Conservation (phyloP, 352 stramenopile genomes). For the Pythium insidiosum region DNA sequence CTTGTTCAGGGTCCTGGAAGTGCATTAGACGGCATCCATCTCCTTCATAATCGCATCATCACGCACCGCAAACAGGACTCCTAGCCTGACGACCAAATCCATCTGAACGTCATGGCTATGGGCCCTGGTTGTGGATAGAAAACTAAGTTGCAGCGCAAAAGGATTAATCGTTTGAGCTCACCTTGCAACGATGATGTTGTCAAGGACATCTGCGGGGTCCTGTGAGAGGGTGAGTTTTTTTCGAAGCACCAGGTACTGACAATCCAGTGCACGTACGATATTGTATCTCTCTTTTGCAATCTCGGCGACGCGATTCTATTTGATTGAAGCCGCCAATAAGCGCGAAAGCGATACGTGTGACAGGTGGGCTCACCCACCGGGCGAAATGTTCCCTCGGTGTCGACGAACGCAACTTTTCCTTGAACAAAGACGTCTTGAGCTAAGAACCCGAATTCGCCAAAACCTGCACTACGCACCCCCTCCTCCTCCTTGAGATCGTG, state of each 20-base stretch:
- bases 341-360: not conserved
- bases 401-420: conserved; percentile 84
- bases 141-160: too few species aligned
- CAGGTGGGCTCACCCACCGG: conserved; percentile 26
- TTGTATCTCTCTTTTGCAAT: conserved; percentile 82
- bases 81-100: conserved; percentile 78
- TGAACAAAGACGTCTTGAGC: too few species aligned
- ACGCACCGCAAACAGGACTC: conserved; percentile 66
- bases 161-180: conserved; percentile 11
- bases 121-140: conserved; percentile 33
- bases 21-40: too few species aligned
- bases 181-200: conserved; percentile 92
- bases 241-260: not conserved
- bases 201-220: conserved; percentile 84
- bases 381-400: conserved; percentile 92
- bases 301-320: conserved; percentile 66
- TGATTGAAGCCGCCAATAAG: conserved; percentile 1
- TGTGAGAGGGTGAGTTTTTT: conserved; percentile 13
- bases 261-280: conserved; percentile 21
- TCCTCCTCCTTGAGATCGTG: conserved; percentile 68
- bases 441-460: too few species aligned
- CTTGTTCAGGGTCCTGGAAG: conserved; percentile 29
- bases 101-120: conserved; percentile 87
- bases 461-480: conserved; percentile 31
- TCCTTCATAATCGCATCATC: too few species aligned